phyloP scores from a whole-genome alignment of 2,329 filamentous ascomycete species.

The Acrocalymma vagum region DNA sequence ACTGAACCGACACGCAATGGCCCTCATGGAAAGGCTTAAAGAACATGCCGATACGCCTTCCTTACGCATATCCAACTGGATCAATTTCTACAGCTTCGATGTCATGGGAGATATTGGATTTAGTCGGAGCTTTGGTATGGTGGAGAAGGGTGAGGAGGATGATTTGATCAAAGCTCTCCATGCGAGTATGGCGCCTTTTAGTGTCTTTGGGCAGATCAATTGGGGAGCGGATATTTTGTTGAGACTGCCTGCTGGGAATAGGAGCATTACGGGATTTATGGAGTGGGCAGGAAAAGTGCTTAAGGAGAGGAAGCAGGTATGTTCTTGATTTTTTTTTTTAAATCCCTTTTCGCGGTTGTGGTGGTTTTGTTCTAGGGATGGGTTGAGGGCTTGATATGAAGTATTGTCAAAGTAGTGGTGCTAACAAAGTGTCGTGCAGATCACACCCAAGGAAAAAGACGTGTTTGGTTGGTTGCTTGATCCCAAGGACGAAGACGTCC shows the following conservation, averaged over 20 bases:
- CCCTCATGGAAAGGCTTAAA: constrained; percentile 34
- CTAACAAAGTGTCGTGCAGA: constrained; percentile 22
- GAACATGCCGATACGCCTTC: constrained; percentile 22
- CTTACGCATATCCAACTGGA: constrained; percentile 40
- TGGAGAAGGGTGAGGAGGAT: constrained; percentile 38
- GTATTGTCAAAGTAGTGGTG: no score
- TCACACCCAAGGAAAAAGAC: constrained; percentile 35
- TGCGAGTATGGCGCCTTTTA: constrained; percentile 28
- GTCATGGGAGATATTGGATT: constrained; percentile 59
- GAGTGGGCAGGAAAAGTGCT: constrained; percentile 32
- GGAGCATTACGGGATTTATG: constrained; percentile 32
- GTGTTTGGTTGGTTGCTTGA: constrained; percentile 35
- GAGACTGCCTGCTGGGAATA: constrained; percentile 23
- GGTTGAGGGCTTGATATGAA: no score
- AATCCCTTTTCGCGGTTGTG: no score
- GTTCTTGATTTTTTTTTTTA: no score
- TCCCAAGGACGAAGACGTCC: constrained; percentile 26
- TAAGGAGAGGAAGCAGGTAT: constrained; percentile 34
- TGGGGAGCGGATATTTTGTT: constrained; percentile 30
- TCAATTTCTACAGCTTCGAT: constrained; percentile 56
- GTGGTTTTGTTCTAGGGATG: no score
- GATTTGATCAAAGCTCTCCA: constrained; percentile 36
- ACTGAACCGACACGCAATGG: constrained; percentile 36
- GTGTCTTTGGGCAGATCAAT: constrained; percentile 28
- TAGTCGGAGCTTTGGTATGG: constrained; percentile 51